These are phyloP conservation scores for Trichoderma gracile DNA, from an alignment of 2,329 filamentous ascomycete species.

Conservation along the genomic window DNA sequence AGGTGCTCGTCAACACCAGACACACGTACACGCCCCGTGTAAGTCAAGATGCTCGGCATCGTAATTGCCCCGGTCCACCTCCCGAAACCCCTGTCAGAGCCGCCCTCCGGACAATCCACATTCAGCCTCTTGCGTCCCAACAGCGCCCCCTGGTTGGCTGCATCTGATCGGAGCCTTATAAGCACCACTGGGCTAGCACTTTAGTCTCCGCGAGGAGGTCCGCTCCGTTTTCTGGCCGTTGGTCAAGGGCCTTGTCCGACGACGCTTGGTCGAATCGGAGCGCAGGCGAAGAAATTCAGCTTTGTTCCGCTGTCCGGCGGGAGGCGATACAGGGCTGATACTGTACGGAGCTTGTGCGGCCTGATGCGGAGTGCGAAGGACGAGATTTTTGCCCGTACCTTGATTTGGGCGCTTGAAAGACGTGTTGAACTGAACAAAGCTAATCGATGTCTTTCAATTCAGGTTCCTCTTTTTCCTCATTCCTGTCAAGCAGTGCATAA, in stretches of 20 bases:
- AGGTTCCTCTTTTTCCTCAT: too few relatives aligned
- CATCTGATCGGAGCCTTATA: neutral
- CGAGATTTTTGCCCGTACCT: neutral
- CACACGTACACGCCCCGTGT: too few relatives aligned
- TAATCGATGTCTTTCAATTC: neutral
- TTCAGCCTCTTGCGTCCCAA: neutral
- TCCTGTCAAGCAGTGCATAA: too few relatives aligned
- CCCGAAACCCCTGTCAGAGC: neutral
- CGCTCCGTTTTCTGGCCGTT: neutral
- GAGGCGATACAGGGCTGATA: neutral
- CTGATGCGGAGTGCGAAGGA: neutral
- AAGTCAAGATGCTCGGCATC: slow-evolving; percentile 4
- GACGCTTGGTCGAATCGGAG: neutral
- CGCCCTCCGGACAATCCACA: neutral
- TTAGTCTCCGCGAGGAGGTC: neutral
- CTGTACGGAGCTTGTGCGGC: neutral
- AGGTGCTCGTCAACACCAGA: too few relatives aligned
- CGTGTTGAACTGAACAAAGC: neutral
- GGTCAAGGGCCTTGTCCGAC: neutral
- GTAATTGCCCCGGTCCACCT: slow-evolving; percentile 18
- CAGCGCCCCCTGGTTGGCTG: neutral
- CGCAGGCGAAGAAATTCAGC: neutral
- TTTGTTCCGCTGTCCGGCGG: neutral
- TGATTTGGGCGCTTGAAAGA: neutral
- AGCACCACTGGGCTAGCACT: neutral